Conservation (phyloP, 768 basidiomycete genomes). For the Lentinula guzmanii region DNA sequence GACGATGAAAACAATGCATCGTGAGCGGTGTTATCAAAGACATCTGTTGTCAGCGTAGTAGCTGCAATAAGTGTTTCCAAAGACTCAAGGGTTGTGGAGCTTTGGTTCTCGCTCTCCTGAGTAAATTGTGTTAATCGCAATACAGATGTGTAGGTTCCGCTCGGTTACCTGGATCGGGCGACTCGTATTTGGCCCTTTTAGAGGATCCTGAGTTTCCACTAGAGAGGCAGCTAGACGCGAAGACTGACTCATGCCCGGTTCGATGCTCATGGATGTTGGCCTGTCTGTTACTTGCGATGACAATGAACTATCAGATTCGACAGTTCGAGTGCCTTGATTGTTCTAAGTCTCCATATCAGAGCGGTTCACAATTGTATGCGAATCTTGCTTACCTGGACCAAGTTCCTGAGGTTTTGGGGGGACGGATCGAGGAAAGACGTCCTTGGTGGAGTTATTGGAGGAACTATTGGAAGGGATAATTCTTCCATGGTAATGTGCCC, state of each 20-base stretch:
- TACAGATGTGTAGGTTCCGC: background rate
- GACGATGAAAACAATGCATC: background rate
- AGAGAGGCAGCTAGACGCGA: background rate
- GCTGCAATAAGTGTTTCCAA: slow-evolving; percentile 1
- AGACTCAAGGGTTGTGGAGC: background rate
- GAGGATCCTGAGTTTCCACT: background rate
- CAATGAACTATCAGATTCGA: too few relatives aligned
- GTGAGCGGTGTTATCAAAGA: background rate
- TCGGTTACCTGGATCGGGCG: background rate
- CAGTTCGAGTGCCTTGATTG: too few relatives aligned
- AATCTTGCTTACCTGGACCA: too few relatives aligned
- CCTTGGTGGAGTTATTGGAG: too few relatives aligned
- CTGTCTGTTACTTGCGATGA: background rate
- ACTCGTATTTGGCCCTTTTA: background rate
- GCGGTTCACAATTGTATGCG: too few relatives aligned
- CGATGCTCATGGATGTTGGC: background rate
- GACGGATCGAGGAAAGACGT: too few relatives aligned
- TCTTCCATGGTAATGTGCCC: too few relatives aligned
- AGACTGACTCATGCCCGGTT: background rate
- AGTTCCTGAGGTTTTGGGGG: too few relatives aligned
- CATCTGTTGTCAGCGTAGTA: background rate
- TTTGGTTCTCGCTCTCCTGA: background rate
- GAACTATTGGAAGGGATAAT: too few relatives aligned
- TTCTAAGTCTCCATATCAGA: too few relatives aligned
- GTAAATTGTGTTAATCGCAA: background rate